Base-by-base conservation (phyloP, 2,329 filamentous ascomycete genomes). In the Hawksworthiomyces lignivorus region DNA sequence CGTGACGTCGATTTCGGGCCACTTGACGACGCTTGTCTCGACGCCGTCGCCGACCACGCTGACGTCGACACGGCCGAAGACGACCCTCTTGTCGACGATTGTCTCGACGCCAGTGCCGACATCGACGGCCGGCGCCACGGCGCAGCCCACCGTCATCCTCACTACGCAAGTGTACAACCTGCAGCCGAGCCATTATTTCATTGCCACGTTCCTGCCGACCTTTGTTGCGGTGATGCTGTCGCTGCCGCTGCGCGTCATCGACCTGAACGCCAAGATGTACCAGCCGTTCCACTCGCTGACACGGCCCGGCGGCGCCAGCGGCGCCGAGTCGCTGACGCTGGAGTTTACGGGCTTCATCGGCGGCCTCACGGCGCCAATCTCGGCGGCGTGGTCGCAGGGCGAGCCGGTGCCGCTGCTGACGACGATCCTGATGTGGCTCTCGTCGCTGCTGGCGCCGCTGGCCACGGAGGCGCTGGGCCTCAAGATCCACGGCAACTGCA, bases 241-340 rank as follows among this genome's bases (percentile, higher is more conserved):
- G 9, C 61, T 68, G 35, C 59, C 61, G 0, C 57, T 68, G 26
- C 58, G 65, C 3, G 56, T 67, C 17, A 49, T 69, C 40, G 62
- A 67, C 44, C 54, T 59, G 38, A 60, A 62, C 41, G 63, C 58
- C 1, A 63, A 65, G 39, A 56, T 64, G 10, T 66, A 63, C 31
- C 64, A 66, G 43, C 68, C 67, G 2, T 70, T 70, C 49, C 62
- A 65, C 38, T 59, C 63, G 1, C 52, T 75, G 3, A 54, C 62
- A 6, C 54, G 51, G 8, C 48, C 54, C 0, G 51, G 50, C 1
- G 69, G 68, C 5, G 63, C 63, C 0, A 38, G 51, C 0, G 69
- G 68, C 0, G 48, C 52, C 0, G 59, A 70, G 24, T 69, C 68
- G 0, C 50, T 72, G 15, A 64, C 60, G 9, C 55, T 70, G 5